Evolutionary conservation across 2,329 filamentous ascomycete genomes (phyloP).

Genomic region (Capronia coronata): DNA sequence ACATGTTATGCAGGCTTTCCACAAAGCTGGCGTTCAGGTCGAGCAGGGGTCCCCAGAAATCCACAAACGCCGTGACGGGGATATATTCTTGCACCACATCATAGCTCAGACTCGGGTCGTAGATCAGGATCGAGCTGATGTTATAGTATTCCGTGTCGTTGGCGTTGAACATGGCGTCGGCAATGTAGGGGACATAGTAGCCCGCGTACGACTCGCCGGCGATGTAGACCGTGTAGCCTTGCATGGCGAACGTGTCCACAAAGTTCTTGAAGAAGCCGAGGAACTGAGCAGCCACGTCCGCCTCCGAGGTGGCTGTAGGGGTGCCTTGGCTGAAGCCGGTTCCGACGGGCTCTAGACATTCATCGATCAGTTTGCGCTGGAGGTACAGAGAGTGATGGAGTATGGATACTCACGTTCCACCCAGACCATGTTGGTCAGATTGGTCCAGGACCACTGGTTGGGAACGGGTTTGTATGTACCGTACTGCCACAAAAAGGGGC

Average conservation of each 20-base stretch:
- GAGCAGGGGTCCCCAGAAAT: constrained; percentile 40
- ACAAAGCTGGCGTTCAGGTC: constrained; percentile 42
- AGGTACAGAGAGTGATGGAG: neutral
- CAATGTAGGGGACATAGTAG: constrained; percentile 63
- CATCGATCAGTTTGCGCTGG: neutral
- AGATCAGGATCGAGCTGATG: constrained; percentile 62
- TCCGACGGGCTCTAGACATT: constrained; percentile 37
- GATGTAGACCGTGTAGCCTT: constrained; percentile 64
- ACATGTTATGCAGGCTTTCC: constrained; percentile 36
- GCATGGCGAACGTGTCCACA: constrained; percentile 61
- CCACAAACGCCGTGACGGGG: constrained; percentile 38
- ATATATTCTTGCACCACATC: constrained; percentile 46
- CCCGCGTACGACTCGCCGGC: constrained; percentile 52
- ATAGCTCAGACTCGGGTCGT: constrained; percentile 60
- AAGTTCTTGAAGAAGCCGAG: constrained; percentile 75
- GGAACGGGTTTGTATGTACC: constrained; percentile 30
- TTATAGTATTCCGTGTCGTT: constrained; percentile 63
- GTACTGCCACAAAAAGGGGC: constrained; percentile 32
- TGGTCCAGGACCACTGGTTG: constrained; percentile 60
- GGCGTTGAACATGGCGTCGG: constrained; percentile 63
- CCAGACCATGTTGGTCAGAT: constrained; percentile 71
- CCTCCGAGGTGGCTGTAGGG: constrained; percentile 58
- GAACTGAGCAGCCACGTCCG: constrained; percentile 65
- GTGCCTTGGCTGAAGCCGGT: constrained; percentile 64
- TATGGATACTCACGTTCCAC: constrained; percentile 46